Base-by-base conservation (phyloP, 1,284 basidiomycete genomes). In the Schizophyllum commune region DNA sequence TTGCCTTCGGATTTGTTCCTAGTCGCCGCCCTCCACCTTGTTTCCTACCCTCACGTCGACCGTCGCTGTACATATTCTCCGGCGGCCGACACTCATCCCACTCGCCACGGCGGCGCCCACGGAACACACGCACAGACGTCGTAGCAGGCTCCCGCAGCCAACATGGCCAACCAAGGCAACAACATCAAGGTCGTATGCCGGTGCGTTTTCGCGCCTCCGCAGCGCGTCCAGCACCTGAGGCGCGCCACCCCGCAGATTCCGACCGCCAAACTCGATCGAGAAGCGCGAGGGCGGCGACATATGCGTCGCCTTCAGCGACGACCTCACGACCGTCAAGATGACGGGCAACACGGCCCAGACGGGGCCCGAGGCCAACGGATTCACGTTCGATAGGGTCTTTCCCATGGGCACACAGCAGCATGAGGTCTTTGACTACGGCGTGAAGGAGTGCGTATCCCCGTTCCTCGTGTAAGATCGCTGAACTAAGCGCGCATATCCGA, bases 351-450 rank as follows among this genome's bases (percentile, higher is more conserved):
- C 84, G 65, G 69, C 83, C 22, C 77, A 82, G 68, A 81, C 85
- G 64, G 85, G 93, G 51, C 91, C 88, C 60, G 91, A 92, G 81
- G 91, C 83, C 74, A 89, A 93, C 79, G 96, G 96, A 51, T 99
- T 99, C 79, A 94, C 93, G 32, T 98, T 98, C 70, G 97, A 99
- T 75, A 84, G 94, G 64, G 95, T 98, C 34, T 99, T 99, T 72
- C 90, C 94, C 63, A 96, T 97, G 83, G 85, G 83, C 56, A 94
- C 96, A 32, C 83, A 86, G 74, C 97, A 99, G 75, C 80, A 88
- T 59, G 94, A 99, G 72, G 95, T 99, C 58, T 99, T 99, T 72
- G 95, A 99, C 74, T 99, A 96, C 75, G 96, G 97, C 64, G 93
- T 99, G 63, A 98, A 96, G 76, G 95, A 94, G 91, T 92, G 71